Percentiles rank a stretch among this genome's conserved stretches.
Conservation (phyloP, 495 filamentous ascomycete genomes). For the Penicillium psychrofluorescens region DNA sequence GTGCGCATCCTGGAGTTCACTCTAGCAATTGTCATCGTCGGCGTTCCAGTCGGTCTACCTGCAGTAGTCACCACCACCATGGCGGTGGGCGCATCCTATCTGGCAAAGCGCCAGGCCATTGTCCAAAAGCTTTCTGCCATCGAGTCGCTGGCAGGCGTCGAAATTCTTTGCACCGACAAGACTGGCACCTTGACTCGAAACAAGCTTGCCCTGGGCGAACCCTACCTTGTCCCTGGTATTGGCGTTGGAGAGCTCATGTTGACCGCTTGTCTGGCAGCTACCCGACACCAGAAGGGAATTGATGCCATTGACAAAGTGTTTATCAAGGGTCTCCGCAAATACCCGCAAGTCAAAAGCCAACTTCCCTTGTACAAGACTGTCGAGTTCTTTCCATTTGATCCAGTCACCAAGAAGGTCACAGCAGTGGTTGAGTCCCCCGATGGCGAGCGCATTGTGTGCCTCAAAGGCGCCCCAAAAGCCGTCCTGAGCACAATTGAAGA, state of each 20-base stretch:
- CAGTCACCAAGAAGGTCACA: constrained; percentile 87
- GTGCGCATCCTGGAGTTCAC: constrained; percentile 76
- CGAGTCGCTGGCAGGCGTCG: constrained; percentile 86
- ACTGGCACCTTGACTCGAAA: constrained; percentile 83
- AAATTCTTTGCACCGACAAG: constrained; percentile 96
- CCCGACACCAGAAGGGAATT: constrained; percentile 89
- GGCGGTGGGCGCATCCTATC: constrained; percentile 88
- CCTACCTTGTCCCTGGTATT: constrained; percentile 72
- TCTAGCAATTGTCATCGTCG: constrained; percentile 77
- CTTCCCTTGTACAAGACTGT: constrained; percentile 71
- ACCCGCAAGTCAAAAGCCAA: constrained; percentile 68
- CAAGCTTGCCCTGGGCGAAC: constrained; percentile 79
- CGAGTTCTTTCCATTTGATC: constrained; percentile 84
- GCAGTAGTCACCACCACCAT: constrained; percentile 94
- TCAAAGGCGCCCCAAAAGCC: constrained; percentile 85
- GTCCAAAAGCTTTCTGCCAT: constrained; percentile 92
- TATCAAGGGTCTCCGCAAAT: constrained; percentile 72
- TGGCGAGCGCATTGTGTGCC: constrained; percentile 75
- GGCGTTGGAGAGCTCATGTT: constrained; percentile 81
- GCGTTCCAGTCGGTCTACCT: constrained; percentile 91
- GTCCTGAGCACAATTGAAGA: constrained; percentile 78
- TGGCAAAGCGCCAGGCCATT: constrained; percentile 87
- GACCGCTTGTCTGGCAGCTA: constrained; percentile 84
- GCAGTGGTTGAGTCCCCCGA: constrained; percentile 75
- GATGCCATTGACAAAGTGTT: constrained; percentile 95